Evolutionary conservation across 192 early-diverging fungal species (phyloP).

Genomic region (Umbelopsis vinacea): DNA sequence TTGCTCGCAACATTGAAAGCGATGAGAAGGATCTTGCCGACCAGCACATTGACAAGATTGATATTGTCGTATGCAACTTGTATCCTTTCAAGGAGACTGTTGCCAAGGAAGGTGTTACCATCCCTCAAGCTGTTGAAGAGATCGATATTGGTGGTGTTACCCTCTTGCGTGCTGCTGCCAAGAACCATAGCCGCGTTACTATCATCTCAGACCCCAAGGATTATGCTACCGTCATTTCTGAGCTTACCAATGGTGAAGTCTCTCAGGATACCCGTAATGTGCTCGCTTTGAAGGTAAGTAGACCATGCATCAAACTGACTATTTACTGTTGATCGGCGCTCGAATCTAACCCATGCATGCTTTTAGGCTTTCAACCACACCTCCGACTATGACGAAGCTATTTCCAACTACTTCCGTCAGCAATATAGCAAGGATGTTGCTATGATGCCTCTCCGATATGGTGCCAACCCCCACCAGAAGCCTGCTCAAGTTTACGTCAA

Average conservation of each 20-base stretch:
- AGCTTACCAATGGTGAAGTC: conserved; percentile 72
- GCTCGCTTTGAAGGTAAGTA: conserved; percentile 79
- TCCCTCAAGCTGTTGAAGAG: conserved; percentile 96
- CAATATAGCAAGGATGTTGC: conserved; percentile 81
- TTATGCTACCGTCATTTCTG: conserved; percentile 78
- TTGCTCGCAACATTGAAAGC: conserved; percentile 82
- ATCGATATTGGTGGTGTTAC: conserved; percentile 99
- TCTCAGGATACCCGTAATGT: conserved; percentile 72
- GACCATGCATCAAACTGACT: not conserved
- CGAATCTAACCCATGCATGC: not conserved
- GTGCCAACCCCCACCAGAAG: conserved; percentile 98
- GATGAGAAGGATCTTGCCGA: conserved; percentile 88
- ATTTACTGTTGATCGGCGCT: not conserved
- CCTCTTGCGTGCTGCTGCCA: conserved; percentile 96
- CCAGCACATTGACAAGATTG: conserved; percentile 91
- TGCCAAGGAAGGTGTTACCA: conserved; percentile 85
- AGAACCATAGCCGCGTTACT: conserved; percentile 96
- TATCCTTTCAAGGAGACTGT: conserved; percentile 98
- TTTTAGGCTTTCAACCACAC: conserved; percentile 91
- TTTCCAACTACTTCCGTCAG: conserved; percentile 93
- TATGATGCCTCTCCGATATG: conserved; percentile 91
- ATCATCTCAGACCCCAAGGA: conserved; percentile 93
- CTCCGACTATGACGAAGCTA: conserved; percentile 94
- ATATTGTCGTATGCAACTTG: conserved; percentile 96
- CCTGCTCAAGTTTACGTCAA: conserved; percentile 92